phyloP scores from a whole-genome alignment of 495 filamentous ascomycete species.

The Penicillium tannophilum region DNA sequence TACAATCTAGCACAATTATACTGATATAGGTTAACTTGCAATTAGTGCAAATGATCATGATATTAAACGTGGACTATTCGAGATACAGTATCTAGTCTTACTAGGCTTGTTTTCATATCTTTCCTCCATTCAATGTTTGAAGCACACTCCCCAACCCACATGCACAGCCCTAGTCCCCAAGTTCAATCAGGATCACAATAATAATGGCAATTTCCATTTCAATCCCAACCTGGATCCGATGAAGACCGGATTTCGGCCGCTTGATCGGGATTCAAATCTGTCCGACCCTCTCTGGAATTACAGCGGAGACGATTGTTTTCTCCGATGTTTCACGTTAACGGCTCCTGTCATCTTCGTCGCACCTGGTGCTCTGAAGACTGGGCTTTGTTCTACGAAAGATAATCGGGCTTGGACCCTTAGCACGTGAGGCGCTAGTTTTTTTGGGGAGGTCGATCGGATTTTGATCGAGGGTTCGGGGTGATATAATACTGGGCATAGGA shows the following conservation, averaged over 20 bases:
- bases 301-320: constrained; percentile 4
- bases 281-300: background rate
- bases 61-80: too few relatives aligned
- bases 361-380: background rate
- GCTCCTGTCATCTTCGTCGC: constrained; percentile 5
- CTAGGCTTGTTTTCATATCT: too few relatives aligned
- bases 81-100: too few relatives aligned
- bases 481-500: background rate
- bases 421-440: background rate
- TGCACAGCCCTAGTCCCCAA: background rate
- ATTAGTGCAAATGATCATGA: too few relatives aligned
- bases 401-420: constrained; percentile 1
- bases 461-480: background rate
- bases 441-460: constrained; percentile 3
- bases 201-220: background rate
- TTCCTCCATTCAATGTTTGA: too few relatives aligned
- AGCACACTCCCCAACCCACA: background rate
- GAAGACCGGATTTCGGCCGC: background rate
- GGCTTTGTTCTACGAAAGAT: background rate
- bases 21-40: too few relatives aligned
- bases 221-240: background rate
- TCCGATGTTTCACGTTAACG: constrained; percentile 27
- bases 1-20: too few relatives aligned
- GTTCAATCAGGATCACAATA: background rate
- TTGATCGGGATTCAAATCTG: background rate